Percentiles rank a stretch among this genome's conserved stretches.
These are phyloP conservation scores for Plasmodium berghei DNA, from an alignment of 169 alveolate species.

Conservation along the genomic window DNA sequence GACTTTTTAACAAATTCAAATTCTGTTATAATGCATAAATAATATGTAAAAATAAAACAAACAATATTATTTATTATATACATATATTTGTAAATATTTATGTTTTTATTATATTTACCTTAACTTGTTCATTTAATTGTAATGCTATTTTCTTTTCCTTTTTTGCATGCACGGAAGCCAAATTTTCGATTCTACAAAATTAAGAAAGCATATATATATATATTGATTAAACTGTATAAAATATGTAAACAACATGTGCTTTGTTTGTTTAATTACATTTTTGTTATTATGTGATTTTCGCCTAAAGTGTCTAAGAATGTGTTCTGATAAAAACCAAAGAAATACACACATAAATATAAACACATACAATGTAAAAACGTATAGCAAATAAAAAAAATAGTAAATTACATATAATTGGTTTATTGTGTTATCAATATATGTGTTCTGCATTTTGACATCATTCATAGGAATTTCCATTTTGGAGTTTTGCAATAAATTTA, in stretches of 20 bases:
- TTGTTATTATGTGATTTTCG: constrained; percentile 23
- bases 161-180: constrained; percentile 42
- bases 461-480: constrained; percentile 32
- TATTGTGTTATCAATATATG: constrained; percentile 57
- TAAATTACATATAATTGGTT: constrained; percentile 40
- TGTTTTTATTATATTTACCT: constrained; percentile 15
- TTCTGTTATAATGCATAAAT: constrained; percentile 10
- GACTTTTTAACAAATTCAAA: constrained; percentile 27
- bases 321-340: not conserved
- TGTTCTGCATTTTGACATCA: constrained; percentile 23
- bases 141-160: constrained; percentile 44
- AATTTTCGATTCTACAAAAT: constrained; percentile 27
- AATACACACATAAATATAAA: not conserved
- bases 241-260: too few species aligned
- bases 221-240: not conserved
- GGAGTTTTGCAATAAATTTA: constrained; percentile 12
- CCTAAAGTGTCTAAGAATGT: constrained; percentile 15
- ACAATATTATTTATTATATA: not conserved
- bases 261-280: not conserved
- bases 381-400: not conserved
- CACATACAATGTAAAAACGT: not conserved
- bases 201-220: not conserved
- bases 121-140: constrained; percentile 22
- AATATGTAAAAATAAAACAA: not conserved
- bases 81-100: not conserved